Base-by-base conservation (phyloP, 2,329 filamentous ascomycete species). In the Arthroderma uncinatum region DNA sequence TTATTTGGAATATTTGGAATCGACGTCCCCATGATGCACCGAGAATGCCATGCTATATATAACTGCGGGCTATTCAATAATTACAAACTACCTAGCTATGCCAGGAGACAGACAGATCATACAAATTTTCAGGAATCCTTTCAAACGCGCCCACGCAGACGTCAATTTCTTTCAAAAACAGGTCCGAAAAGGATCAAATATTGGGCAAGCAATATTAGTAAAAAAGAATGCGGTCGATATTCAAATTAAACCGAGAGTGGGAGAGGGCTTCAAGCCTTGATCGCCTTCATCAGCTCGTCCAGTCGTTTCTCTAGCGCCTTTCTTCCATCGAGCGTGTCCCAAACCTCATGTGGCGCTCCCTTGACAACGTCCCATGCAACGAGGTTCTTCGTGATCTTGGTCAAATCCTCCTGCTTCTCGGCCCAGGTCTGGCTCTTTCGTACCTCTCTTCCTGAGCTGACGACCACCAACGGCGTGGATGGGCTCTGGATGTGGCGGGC, bases 341-440 rank as follows among this genome's bases (percentile, higher is more conserved):
- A 98, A 0, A 97, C 85, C 68, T 91, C 81, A 69, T 95, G 89
- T 4, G 90, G 87, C 2, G 91, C 90, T 61, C 85, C 81, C 58
- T 87, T 82, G 9, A 96, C 89, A 55, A 95, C 81, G 70, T 95
- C 89, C 91, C 92, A 98, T 39, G 80, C 77, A 58, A 87, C 71
- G 54, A 97, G 74, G 52, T 90, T 89, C 55, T 85, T 79, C 0
- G 92, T 96, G 63, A 97, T 76, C 59, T 80, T 82, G 6, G 85
- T 90, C 60, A 96, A 73, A 66, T 95, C 91, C 64, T 87, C 79
- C 75, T 98, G 93, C 70, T 89, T 90, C 62, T 80, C 75, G 68
- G 87, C 85, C 93, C 93, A 98, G 57, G 82, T 78, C 50, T 76
- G 74, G 68, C 87, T 84, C 53, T 72, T 77, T 58, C 82, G 79